phyloP scores from a whole-genome alignment of 1,284 basidiomycete species.

The Microbotryomycetes sp. region DNA sequence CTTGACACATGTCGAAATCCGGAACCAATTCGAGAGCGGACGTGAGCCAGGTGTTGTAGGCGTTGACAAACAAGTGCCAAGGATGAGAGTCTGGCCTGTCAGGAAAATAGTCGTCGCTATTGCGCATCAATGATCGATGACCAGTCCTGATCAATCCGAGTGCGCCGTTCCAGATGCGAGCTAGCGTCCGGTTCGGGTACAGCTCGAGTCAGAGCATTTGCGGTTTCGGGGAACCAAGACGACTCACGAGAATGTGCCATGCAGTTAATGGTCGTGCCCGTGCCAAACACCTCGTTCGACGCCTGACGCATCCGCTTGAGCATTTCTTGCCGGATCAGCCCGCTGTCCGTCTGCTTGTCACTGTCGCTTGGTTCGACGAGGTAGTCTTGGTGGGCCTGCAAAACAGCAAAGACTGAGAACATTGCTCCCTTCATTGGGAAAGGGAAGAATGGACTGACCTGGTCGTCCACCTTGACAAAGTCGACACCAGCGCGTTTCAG shows the following conservation, averaged over 20 bases:
- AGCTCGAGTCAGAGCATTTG: no score
- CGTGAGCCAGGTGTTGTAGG: conserved; percentile 27
- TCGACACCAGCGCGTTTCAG: conserved; percentile 34
- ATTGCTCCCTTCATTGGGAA: no score
- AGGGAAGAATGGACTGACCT: no score
- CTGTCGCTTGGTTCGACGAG: conserved; percentile 7
- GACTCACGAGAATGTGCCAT: conserved; percentile 31
- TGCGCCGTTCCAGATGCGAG: conserved; percentile 20
- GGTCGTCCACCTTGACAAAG: conserved; percentile 40
- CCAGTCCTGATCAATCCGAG: conserved; percentile 2
- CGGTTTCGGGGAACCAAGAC: not conserved
- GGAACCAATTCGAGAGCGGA: conserved; percentile 24
- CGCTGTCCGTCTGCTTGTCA: conserved; percentile 7
- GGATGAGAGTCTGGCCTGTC: conserved; percentile 34
- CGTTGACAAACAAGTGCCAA: conserved; percentile 35
- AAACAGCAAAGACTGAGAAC: no score
- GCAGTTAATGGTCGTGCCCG: conserved; percentile 34
- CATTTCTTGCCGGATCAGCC: conserved; percentile 1
- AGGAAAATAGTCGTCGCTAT: conserved; percentile 36
- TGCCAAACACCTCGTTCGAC: conserved; percentile 32
- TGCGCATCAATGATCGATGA: not conserved
- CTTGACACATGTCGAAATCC: conserved; percentile 38
- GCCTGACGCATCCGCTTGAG: conserved; percentile 25
- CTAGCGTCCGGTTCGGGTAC: no score
- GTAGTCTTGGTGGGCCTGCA: conserved; percentile 34